Conservation (phyloP, 148 eudicot species). For the Hydrangea macrophylla region DNA sequence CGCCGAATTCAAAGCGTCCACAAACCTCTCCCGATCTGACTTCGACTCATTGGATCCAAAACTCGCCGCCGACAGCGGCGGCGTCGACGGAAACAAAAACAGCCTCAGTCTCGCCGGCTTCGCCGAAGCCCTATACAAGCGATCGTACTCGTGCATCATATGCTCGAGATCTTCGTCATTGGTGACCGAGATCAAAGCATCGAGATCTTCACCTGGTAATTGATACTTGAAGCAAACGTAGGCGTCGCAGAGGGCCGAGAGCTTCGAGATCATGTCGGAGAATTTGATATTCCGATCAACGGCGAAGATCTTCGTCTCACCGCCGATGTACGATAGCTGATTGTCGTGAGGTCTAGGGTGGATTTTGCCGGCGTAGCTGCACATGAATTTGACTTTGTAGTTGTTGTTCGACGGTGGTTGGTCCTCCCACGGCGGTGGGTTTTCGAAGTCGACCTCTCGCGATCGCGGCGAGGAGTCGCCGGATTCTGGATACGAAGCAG, state of each 20-base stretch:
- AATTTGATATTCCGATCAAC: conserved; percentile 61
- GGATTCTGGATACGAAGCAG: conserved; percentile 61
- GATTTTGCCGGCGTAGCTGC: conserved; percentile 79
- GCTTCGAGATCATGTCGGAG: conserved; percentile 31
- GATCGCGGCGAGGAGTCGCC: conserved; percentile 82
- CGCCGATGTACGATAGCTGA: conserved; percentile 66
- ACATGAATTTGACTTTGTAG: conserved; percentile 71
- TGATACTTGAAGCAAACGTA: conserved; percentile 65
- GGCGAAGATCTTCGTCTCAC: conserved; percentile 77
- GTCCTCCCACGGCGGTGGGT: conserved; percentile 56
- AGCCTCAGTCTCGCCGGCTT: conserved; percentile 68
- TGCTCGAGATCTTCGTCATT: conserved; percentile 88
- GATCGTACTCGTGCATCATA: conserved; percentile 89
- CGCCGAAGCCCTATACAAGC: conserved; percentile 46
- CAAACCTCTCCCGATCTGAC: conserved; percentile 49
- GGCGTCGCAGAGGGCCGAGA: conserved; percentile 31
- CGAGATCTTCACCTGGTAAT: conserved; percentile 83
- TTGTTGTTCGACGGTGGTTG: conserved; percentile 17
- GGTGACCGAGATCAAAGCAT: conserved; percentile 79
- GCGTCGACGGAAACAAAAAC: conserved; percentile 42
- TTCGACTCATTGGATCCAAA: conserved; percentile 39
- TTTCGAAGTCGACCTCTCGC: conserved; percentile 70
- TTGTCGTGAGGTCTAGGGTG: conserved; percentile 77
- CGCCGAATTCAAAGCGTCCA: conserved; percentile 52
- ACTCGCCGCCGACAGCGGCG: conserved; percentile 19